Evolutionary conservation across 768 basidiomycete species (phyloP).

Genomic region (Epithele typhae): DNA sequence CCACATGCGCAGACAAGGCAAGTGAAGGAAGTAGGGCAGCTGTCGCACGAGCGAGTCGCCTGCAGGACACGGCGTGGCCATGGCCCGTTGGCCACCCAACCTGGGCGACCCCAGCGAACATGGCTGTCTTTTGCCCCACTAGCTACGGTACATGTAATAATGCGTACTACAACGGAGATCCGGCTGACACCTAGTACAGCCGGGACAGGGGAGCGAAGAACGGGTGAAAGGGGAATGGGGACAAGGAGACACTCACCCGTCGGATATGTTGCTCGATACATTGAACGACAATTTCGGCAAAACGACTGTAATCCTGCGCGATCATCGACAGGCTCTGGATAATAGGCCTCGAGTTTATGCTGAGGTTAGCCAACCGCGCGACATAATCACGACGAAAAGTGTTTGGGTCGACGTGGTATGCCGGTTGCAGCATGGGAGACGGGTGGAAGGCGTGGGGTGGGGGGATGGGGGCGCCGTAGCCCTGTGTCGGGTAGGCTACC

Average conservation of each 20-base stretch:
- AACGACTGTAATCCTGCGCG: constrained; percentile 81
- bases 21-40: background rate
- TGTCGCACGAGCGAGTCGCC: too few relatives aligned
- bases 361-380: constrained; percentile 71
- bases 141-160: constrained; percentile 34
- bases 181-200: background rate
- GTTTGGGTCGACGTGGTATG: constrained; percentile 57
- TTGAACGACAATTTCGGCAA: constrained; percentile 74
- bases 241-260: constrained; percentile 68
- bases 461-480: constrained; percentile 34
- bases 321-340: constrained; percentile 92
- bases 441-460: constrained; percentile 38
- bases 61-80: too few relatives aligned
- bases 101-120: too few relatives aligned
- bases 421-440: constrained; percentile 41
- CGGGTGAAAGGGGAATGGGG: constrained; percentile 10
- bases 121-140: constrained; percentile 41
- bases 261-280: constrained; percentile 83
- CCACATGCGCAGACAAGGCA: constrained; percentile 12
- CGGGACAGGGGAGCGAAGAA: too few relatives aligned
- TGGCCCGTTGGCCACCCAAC: too few relatives aligned
- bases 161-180: constrained; percentile 4
- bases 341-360: constrained; percentile 91
- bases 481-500: constrained; percentile 43
- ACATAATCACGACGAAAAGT: constrained; percentile 78